Conservation (phyloP, 495 filamentous ascomycete genomes). For the Penicillium tannophilum region DNA sequence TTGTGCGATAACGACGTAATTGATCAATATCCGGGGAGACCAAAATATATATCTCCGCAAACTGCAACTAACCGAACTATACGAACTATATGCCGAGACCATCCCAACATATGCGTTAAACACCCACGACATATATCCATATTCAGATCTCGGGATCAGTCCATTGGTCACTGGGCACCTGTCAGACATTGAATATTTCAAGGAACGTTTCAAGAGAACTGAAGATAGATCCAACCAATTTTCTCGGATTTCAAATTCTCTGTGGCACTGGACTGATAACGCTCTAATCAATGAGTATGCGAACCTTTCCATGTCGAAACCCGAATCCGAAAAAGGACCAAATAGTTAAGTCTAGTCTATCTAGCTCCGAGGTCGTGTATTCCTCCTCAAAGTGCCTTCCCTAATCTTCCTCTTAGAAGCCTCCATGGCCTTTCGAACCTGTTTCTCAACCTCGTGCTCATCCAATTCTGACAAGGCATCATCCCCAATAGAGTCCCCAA, state of each 20-base stretch:
- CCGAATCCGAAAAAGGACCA: no score
- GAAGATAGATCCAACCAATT: no score
- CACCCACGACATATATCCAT: no score
- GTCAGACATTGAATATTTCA: no score
- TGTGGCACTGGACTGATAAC: no score
- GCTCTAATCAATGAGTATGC: no score
- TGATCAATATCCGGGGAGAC: conserved; percentile 7
- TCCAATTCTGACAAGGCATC: conserved; percentile 27
- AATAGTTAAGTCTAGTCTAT: background rate
- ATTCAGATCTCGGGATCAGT: no score
- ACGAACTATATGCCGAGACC: background rate
- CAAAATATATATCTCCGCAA: background rate
- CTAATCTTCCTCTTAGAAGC: conserved; percentile 28
- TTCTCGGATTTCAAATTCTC: no score
- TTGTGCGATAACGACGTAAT: conserved; percentile 26
- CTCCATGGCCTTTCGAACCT: conserved; percentile 30
- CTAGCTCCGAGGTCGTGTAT: background rate
- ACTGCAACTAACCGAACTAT: background rate
- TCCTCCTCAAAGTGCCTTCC: conserved; percentile 22
- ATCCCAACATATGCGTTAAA: background rate
- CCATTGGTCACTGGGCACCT: no score
- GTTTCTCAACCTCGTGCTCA: conserved; percentile 25
- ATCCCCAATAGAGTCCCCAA: conserved; percentile 52
- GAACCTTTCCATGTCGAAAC: no score
- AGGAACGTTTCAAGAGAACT: no score